Base-by-base conservation (phyloP, 495 filamentous ascomycete species). In the Staphylotrichum tortipilum region DNA sequence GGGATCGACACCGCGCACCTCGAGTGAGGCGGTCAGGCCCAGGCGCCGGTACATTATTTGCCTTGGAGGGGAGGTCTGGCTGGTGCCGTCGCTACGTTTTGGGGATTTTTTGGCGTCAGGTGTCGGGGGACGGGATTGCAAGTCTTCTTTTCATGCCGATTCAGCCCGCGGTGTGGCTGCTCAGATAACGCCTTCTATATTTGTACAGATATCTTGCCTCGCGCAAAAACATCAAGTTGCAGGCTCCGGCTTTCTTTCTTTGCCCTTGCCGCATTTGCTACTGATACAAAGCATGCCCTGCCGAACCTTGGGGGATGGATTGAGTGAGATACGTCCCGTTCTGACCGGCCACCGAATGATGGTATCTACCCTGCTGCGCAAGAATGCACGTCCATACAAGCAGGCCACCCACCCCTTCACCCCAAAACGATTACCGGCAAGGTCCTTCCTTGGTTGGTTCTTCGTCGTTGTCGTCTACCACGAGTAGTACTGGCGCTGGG, bases 401-500 rank as follows among this genome's bases (percentile, higher is more conserved):
- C n/a, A n/a, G n/a, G n/a, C n/a, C n/a, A n/a, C n/a, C n/a, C n/a
- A n/a, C n/a, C n/a, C n/a, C n/a, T n/a, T n/a, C n/a, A n/a, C n/a
- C n/a, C n/a, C n/a, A n/a, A n/a, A n/a, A n/a, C n/a, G n/a, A 24
- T n/a, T 18, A 6, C 30, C 2, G 9, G 8, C 21, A 36, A 11
- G 11, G n/a, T n/a, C n/a, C n/a, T n/a, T n/a, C n/a, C n/a, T n/a
- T n/a, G n/a, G n/a, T n/a, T n/a, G n/a, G n/a, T n/a, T n/a, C n/a
- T n/a, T n/a, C n/a, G n/a, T n/a, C n/a, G n/a, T n/a, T n/a, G n/a
- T n/a, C 21, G 34, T 68, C 62, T 80, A 96, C 90, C 90, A 96
- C 51, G 79, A 80, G 70, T 89, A 91, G 64, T 87, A 94, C 67
- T 84, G 89, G 54, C 84, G 79, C 74, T 96, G 91, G 7, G 81